These are phyloP conservation scores for Chlamydomonas reinhardtii DNA, from an alignment of 163 green algal species.

Conservation along the genomic window DNA sequence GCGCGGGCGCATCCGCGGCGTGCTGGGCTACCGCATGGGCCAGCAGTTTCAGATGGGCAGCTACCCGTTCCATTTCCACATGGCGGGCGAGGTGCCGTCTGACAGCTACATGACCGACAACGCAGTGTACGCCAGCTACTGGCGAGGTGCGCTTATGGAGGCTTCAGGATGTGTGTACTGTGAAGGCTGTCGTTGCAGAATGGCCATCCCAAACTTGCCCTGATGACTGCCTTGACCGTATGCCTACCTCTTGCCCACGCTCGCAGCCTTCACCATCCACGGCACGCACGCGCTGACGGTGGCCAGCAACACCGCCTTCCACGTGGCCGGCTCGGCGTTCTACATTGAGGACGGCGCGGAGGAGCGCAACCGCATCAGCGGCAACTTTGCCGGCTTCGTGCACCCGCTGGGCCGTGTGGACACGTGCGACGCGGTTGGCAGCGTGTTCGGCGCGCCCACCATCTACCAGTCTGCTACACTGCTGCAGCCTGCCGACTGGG, in stretches of 20 bases:
- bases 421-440: not conserved
- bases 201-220: too few relatives aligned
- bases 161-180: too few relatives aligned
- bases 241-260: too few relatives aligned
- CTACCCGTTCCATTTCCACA: slow-evolving; percentile 76
- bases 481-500: slow-evolving; percentile 63
- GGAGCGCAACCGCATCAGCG: not conserved
- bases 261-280: slow-evolving; percentile 50
- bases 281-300: slow-evolving; percentile 51
- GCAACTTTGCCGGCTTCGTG: slow-evolving; percentile 8
- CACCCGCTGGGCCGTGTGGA: slow-evolving; percentile 9
- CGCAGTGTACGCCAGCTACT: slow-evolving; percentile 57
- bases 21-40: slow-evolving; percentile 60
- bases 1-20: slow-evolving; percentile 56
- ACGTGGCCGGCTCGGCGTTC: slow-evolving; percentile 60
- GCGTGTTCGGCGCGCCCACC: not conserved
- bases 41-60: slow-evolving; percentile 62
- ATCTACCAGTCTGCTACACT: not conserved
- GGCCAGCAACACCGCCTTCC: slow-evolving; percentile 56
- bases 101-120: slow-evolving; percentile 55
- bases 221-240: too few relatives aligned
- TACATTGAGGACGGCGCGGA: slow-evolving; percentile 64
- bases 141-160: slow-evolving; percentile 17
- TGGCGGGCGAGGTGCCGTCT: slow-evolving; percentile 45
- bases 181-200: too few relatives aligned